Evolutionary conservation across 495 filamentous ascomycete species (phyloP).

Genomic region (Penicillium mononematosum): DNA sequence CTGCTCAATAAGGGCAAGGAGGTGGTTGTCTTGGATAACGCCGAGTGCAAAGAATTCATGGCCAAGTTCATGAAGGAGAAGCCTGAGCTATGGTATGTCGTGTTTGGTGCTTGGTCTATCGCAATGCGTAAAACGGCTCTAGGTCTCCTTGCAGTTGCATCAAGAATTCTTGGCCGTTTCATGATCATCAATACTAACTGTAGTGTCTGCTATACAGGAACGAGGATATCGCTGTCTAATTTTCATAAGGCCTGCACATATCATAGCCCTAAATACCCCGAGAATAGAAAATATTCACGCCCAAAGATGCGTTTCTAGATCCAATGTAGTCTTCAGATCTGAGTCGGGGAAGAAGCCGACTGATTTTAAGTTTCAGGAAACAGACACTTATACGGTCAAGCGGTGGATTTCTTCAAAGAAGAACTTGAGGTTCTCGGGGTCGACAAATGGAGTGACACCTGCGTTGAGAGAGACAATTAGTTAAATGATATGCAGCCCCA

Average conservation of each 20-base stretch:
- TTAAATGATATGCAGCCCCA: constrained; percentile 5
- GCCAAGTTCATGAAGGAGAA: constrained; percentile 71
- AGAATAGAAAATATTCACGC: not conserved
- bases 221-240: constrained; percentile 71
- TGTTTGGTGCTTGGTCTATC: constrained; percentile 10
- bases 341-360: constrained; percentile 15
- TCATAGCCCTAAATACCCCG: constrained; percentile 8
- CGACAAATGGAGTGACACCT: constrained; percentile 91
- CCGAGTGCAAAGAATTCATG: constrained; percentile 73
- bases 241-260: constrained; percentile 39
- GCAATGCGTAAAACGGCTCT: not conserved
- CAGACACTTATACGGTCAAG: constrained; percentile 27
- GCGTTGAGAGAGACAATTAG: constrained; percentile 16
- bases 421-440: constrained; percentile 87
- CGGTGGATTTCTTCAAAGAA: constrained; percentile 93
- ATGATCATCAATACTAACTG: constrained; percentile 19
- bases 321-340: not conserved
- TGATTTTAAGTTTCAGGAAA: not conserved
- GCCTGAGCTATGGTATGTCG: constrained; percentile 69
- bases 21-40: constrained; percentile 67
- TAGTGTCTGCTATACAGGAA: constrained; percentile 52
- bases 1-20: constrained; percentile 70
- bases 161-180: constrained; percentile 1
- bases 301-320: not conserved
- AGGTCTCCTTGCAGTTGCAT: constrained; percentile 9